These are phyloP conservation scores for Seiridium unicorne DNA, from an alignment of 2,329 filamentous ascomycete genomes.

Conservation along the genomic window DNA sequence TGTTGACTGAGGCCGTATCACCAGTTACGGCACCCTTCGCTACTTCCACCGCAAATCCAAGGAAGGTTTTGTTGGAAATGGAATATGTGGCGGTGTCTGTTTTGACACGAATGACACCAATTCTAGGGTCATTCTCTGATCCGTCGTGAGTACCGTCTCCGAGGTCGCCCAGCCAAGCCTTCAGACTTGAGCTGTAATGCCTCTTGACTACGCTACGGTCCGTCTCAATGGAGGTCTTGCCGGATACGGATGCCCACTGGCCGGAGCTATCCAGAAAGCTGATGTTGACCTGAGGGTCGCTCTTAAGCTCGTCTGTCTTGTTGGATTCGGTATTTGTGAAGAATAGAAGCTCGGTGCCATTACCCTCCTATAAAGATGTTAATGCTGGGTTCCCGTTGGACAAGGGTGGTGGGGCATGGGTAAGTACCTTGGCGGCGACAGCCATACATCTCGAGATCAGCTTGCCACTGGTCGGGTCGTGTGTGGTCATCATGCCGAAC, in stretches of 20 bases:
- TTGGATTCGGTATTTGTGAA: slow-evolving; percentile 88
- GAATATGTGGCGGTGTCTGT: slow-evolving; percentile 72
- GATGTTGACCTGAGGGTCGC: slow-evolving; percentile 75
- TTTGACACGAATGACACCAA: slow-evolving; percentile 77
- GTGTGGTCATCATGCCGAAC: slow-evolving; percentile 88
- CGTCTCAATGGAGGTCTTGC: slow-evolving; percentile 66
- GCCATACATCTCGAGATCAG: slow-evolving; percentile 86
- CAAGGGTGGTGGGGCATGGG: background rate
- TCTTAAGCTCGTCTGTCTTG: slow-evolving; percentile 78
- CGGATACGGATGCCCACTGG: slow-evolving; percentile 87
- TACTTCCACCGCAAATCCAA: slow-evolving; percentile 67
- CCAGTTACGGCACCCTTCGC: slow-evolving; percentile 75
- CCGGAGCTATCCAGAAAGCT: slow-evolving; percentile 74
- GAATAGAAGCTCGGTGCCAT: slow-evolving; percentile 81
- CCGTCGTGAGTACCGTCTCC: slow-evolving; percentile 83
- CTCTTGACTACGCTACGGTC: slow-evolving; percentile 69
- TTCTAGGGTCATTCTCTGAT: slow-evolving; percentile 75
- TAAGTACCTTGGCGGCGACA: slow-evolving; percentile 68
- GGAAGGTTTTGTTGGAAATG: slow-evolving; percentile 57
- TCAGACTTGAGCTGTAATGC: slow-evolving; percentile 71
- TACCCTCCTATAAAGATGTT: slow-evolving; percentile 58
- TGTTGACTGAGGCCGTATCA: slow-evolving; percentile 69
- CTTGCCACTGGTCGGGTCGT: slow-evolving; percentile 60
- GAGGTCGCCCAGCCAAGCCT: slow-evolving; percentile 84
- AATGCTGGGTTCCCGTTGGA: background rate